Conservation (phyloP, 1,284 basidiomycete genomes). For the Trichosporon coremiiforme region DNA sequence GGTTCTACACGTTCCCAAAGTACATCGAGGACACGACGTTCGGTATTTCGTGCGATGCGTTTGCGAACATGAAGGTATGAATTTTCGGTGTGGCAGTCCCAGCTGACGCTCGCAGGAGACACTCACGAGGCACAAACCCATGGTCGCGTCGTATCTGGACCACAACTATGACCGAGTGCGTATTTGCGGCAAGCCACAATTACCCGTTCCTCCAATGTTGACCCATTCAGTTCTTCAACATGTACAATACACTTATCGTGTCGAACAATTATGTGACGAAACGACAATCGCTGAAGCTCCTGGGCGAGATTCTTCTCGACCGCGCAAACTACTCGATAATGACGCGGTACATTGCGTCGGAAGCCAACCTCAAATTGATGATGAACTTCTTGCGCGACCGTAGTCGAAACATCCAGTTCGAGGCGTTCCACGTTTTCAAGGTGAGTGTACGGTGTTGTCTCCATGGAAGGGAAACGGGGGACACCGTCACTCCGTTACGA, state of each 20-base stretch:
- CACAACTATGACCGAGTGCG: slow-evolving; percentile 88
- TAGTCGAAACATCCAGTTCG: slow-evolving; percentile 99
- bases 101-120: slow-evolving; percentile 64
- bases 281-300: slow-evolving; percentile 94
- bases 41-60: slow-evolving; percentile 96
- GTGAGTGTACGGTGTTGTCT: slow-evolving; percentile 58
- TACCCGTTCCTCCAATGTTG: background rate
- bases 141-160: slow-evolving; percentile 95
- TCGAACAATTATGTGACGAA: slow-evolving; percentile 99
- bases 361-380: slow-evolving; percentile 97
- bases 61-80: slow-evolving; percentile 80
- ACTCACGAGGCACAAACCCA: slow-evolving; percentile 90
- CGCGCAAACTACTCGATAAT: slow-evolving; percentile 97
- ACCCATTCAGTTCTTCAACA: slow-evolving; percentile 80
- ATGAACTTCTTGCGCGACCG: slow-evolving; percentile 98
- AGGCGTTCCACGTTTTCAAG: slow-evolving; percentile 99
- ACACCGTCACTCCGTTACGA: too few relatives aligned
- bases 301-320: slow-evolving; percentile 96
- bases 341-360: slow-evolving; percentile 92
- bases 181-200: slow-evolving; percentile 36
- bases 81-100: background rate
- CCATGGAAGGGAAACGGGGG: too few relatives aligned
- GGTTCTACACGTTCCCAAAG: slow-evolving; percentile 94
- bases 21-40: slow-evolving; percentile 98
- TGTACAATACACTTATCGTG: slow-evolving; percentile 87